A percentile compares a stretch with the other conserved stretches of the same genome.
These are phyloP conservation scores for Trifolium repens DNA, from an alignment of 306 rosid genomes.

Conservation along the genomic window DNA sequence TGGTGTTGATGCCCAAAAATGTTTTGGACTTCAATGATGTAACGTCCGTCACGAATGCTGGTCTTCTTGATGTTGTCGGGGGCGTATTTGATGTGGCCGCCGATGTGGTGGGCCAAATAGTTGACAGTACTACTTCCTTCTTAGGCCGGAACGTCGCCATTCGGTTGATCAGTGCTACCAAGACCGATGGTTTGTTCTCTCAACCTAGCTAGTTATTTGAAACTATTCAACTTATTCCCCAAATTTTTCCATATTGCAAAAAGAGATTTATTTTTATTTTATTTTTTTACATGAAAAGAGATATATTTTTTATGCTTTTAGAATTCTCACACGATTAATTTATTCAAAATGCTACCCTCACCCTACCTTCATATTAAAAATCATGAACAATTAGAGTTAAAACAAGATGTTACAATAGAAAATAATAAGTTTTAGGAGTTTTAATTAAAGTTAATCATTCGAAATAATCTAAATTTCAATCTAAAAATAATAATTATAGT, in stretches of 20 bases:
- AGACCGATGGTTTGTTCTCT: conserved; percentile 13
- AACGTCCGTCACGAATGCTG: neutral
- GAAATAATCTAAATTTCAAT: neutral
- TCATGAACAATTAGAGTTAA: neutral
- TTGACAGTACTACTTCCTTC: conserved; percentile 5
- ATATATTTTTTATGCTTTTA: neutral
- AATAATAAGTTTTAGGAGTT: neutral
- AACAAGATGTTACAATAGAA: neutral
- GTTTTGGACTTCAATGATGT: conserved; percentile 27
- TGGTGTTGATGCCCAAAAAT: conserved; percentile 27
- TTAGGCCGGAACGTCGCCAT: conserved; percentile 4
- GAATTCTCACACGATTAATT: neutral
- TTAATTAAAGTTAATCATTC: neutral
- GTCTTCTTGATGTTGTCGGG: neutral
- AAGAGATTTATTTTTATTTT: neutral
- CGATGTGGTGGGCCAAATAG: neutral
- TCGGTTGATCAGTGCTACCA: conserved; percentile 15
- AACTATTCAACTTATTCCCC: neutral
- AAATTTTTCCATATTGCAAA: neutral
- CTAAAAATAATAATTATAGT: neutral
- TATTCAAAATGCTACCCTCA: too few species aligned
- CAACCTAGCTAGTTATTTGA: neutral
- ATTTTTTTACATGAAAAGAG: neutral
- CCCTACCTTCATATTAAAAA: neutral
- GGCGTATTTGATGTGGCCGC: neutral